phyloP scores from a whole-genome alignment of 805 yeast genomes.

The Candida maesae region DNA sequence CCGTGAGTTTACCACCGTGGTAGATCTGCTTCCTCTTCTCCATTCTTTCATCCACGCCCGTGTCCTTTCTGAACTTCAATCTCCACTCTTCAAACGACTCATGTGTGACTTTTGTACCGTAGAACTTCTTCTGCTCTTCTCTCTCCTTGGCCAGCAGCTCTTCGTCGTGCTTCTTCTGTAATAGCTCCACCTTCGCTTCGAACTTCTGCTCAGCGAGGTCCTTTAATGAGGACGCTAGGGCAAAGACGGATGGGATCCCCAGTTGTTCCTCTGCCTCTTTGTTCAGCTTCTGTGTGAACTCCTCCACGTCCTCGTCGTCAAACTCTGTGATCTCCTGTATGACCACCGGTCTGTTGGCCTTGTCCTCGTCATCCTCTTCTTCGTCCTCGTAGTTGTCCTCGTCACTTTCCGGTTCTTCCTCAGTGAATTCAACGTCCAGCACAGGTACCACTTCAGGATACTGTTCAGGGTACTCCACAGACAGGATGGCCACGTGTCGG shows the following conservation, averaged over 20 bases:
- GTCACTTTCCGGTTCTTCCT: conserved; percentile 26
- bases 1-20: conserved; percentile 78
- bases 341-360: conserved; percentile 45
- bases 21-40: conserved; percentile 47
- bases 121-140: conserved; percentile 84
- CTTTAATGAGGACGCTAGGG: conserved; percentile 71
- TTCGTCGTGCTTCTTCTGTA: conserved; percentile 56
- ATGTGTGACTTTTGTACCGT: conserved; percentile 83
- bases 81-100: conserved; percentile 80
- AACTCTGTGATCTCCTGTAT: conserved; percentile 58
- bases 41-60: conserved; percentile 62
- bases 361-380: conserved; percentile 40
- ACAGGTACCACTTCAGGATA: conserved; percentile 83
- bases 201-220: conserved; percentile 76
- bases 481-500: conserved; percentile 50
- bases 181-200: conserved; percentile 47
- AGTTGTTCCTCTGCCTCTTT: conserved; percentile 71
- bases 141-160: conserved; percentile 61
- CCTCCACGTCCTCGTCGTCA: conserved; percentile 42
- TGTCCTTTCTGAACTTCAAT: conserved; percentile 60
- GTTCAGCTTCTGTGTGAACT: conserved; percentile 37
- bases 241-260: conserved; percentile 91
- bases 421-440: conserved; percentile 40
- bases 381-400: conserved; percentile 31
- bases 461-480: conserved; percentile 67